Base-by-base conservation (phyloP, 139 green algal genomes). In the Chlorella sp. region DNA sequence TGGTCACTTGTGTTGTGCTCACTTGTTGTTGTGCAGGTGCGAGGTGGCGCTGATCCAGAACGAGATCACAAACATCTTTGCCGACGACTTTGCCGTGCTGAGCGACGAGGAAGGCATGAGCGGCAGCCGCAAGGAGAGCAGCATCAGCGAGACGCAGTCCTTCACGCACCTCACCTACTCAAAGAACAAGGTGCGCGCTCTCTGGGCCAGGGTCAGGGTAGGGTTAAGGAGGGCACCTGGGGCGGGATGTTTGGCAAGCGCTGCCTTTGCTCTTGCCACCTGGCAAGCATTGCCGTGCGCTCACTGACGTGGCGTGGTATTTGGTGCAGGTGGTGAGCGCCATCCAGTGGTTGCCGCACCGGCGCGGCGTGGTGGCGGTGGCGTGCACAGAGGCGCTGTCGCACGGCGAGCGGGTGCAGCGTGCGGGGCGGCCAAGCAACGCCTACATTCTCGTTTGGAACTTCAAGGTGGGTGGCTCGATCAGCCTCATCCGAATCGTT, bases 381-480 rank as follows among this genome's bases (percentile, higher is more conserved):
- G 82, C 92, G 0, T 90, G 79, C 77, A 88, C 86, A 30, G 82
- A 91, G 67, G 79, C 74, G 0, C 49, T 73, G 36, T 80, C 74
- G 0, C 85, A 90, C 65, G 71, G 77, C 26, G 81, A 85, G 74
- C 78, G 88, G 0, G 77, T 95, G 29, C 75, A 85, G 24, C 65
- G 69, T 35, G 72, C 84, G 36, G 90, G 86, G 2, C 79, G 83
- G 4, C 80, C 87, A 4, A 69, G 68, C 3, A 74, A 79, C 5
- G 76, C 76, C 3, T 70, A 84, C 77, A 88, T 97, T 30, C 85
- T 96, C 10, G 70, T 97, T 14, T 97, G 91, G 91, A 92, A 89
- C 78, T 92, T 93, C 74, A 80, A 78, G 62, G 60, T 67, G 55
- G 1, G 67, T 68, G 27, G 31, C n/a, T n/a, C n/a, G n/a, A n/a